Base-by-base conservation (phyloP, 192 early-diverging fungal species). In the Entomortierella lignicola region DNA sequence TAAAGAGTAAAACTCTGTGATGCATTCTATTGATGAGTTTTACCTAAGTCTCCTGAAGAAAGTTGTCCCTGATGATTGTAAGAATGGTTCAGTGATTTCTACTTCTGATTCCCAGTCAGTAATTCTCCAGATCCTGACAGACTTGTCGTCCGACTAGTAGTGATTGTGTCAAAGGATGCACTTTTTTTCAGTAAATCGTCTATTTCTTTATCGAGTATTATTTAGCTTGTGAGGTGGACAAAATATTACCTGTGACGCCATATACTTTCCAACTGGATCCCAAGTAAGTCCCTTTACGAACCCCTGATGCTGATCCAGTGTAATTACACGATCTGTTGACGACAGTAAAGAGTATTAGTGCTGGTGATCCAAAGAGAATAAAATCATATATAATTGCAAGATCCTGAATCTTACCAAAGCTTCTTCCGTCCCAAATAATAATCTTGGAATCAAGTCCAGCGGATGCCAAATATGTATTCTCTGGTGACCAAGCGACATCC, bases 261-360 rank as follows among this genome's bases (percentile, higher is more conserved):
- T 80, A 79, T 91, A 99, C 69, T 94, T 91, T 17, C 97, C 97
- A 2, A 93, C 94, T 7, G 98, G 98, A 81, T 99, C 98, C 89
- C 95, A 99, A 1, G 96, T 89, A 8, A 99, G 72, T 13, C 98
- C 98, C 83, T 99, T 99, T 25, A 99, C 98, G 82, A 98, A 97
- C 43, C 93, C 95, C 27, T 81, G 58, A 59, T 97, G 96, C 26
- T 82, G 85, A 50, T 89, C 85, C 27, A 97, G 72, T 52, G 84
- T 89, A 4, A 85, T 84, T 21, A 97, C 60, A 10, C 85, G 82
- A 27, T 91, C 89, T 87, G 63, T 17, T 47, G 15, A n/a, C n/a
- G n/a, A n/a, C n/a, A n/a, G n/a, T n/a, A n/a, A n/a, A n/a, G n/a
- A n/a, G n/a, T n/a, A n/a, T n/a, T n/a, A n/a, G n/a, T n/a, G n/a